Conservation (phyloP, 768 basidiomycete genomes). For the Suillus clintonianus region DNA sequence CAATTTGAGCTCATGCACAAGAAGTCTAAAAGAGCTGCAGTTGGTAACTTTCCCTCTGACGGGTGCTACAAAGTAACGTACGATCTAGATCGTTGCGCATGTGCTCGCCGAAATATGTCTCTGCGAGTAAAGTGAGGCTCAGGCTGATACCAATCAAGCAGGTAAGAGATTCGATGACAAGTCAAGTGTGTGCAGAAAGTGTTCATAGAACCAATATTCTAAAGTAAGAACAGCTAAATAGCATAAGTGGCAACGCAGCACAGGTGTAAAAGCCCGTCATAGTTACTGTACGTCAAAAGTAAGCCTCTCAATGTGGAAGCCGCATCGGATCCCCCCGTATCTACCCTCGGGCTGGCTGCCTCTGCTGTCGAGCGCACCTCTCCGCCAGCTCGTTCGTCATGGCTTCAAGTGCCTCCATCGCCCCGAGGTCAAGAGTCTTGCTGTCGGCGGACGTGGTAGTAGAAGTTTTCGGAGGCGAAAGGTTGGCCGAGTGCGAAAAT, state of each 20-base stretch:
- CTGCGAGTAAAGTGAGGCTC: too few species aligned
- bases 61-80: too few species aligned
- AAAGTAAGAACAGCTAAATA: background rate
- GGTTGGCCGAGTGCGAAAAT: background rate
- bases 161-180: background rate
- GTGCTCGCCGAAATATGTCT: too few species aligned
- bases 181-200: background rate
- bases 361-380: background rate
- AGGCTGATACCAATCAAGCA: background rate
- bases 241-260: background rate
- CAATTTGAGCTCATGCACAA: too few species aligned
- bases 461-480: background rate
- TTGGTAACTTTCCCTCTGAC: too few species aligned
- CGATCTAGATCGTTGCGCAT: too few species aligned
- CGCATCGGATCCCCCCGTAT: too few species aligned
- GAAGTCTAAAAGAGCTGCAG: too few species aligned
- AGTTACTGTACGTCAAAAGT: background rate
- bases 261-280: background rate
- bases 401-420: background rate
- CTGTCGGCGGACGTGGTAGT: background rate
- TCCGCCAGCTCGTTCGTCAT: background rate
- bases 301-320: background rate
- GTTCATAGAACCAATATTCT: background rate
- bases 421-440: background rate
- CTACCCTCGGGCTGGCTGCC: background rate